Base-by-base conservation (phyloP, 371 early-diverging fungal species). In the Conidiobolus incongruus region DNA sequence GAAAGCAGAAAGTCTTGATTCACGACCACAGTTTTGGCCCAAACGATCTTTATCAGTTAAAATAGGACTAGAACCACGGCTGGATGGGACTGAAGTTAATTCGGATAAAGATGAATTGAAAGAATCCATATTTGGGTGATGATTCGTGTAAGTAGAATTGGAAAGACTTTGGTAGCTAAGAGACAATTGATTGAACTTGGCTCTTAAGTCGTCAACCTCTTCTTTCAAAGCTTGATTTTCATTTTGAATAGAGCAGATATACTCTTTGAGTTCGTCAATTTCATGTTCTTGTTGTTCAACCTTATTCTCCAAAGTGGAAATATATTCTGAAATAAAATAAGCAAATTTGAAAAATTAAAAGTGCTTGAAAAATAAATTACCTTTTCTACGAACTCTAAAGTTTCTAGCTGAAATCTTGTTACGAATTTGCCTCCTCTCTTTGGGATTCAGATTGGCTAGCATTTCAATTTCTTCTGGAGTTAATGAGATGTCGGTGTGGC, bases 321-420 rank as follows among this genome's bases (percentile, higher is more conserved):
- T 77, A 46, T 88, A 83, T 59, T 85, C 77, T 75, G 56, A 41
- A 38, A 23, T 40, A 8, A n/a, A n/a, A n/a, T n/a, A n/a, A n/a
- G n/a, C n/a, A n/a, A n/a, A n/a, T n/a, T 24, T 10, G n/a, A 11
- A 41, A 20, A 4, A 24, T 38, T 23, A 16, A 11, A 23, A 8
- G 23, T 24, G 21, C 49, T 40, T 41, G 17, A 40, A 44, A 12
- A 46, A 12, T n/a, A 29, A n/a, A 53, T 57, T 65, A 80, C 81
- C 83, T 63, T 88, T 88, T 56, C 85, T 65, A 35, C 87, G 68
- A 26, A 76, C 75, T 38, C 89, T 66, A 52, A 88, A 88, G 54
- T 81, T 82, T 46, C 89, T 62, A 4, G 89, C 89, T 6, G 83
- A 82, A 28, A 86, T 72, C 50, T 86, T 86, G 61, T 88, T 88